phyloP scores from a whole-genome alignment of 1,139 yeast species.

The Pneumocystis carinii region DNA sequence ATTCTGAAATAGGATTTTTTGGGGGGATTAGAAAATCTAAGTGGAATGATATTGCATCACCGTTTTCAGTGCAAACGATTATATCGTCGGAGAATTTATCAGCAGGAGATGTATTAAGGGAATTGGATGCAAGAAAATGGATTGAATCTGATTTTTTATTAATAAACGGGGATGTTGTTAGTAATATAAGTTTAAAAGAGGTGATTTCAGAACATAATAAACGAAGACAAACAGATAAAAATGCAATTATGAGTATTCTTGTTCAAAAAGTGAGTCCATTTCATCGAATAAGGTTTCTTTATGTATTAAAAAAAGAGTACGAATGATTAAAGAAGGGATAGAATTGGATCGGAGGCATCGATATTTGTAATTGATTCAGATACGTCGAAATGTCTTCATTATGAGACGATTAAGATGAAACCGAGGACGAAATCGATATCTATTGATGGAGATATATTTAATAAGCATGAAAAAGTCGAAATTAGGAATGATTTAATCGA shows the following conservation, averaged over 20 bases:
- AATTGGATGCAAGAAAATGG: slow-evolving; percentile 75
- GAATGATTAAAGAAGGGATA: background rate
- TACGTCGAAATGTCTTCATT: slow-evolving; percentile 64
- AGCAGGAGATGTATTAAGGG: slow-evolving; percentile 96
- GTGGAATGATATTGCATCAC: slow-evolving; percentile 62
- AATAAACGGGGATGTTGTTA: slow-evolving; percentile 86
- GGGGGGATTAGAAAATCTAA: slow-evolving; percentile 40
- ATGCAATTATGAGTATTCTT: slow-evolving; percentile 89
- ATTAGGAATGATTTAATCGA: slow-evolving; percentile 86
- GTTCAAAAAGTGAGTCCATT: slow-evolving; percentile 71
- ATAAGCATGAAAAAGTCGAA: slow-evolving; percentile 58
- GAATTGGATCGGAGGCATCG: slow-evolving; percentile 57
- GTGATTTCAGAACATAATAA: slow-evolving; percentile 60
- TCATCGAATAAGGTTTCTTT: slow-evolving; percentile 44
- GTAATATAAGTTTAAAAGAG: slow-evolving; percentile 67
- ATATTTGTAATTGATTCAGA: slow-evolving; percentile 64
- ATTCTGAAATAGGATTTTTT: background rate
- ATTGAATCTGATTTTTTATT: slow-evolving; percentile 79
- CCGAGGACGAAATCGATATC: slow-evolving; percentile 28
- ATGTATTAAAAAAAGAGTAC: slow-evolving; percentile 27
- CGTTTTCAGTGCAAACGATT: slow-evolving; percentile 63
- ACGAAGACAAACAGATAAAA: slow-evolving; percentile 57
- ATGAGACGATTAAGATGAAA: slow-evolving; percentile 35
- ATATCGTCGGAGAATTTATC: slow-evolving; percentile 80
- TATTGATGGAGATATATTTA: slow-evolving; percentile 68